A percentile compares a stretch with the other conserved stretches of the same genome.
Evolutionary conservation across 352 stramenopile species (phyloP).

Genomic region (Plasmopara muralis): DNA sequence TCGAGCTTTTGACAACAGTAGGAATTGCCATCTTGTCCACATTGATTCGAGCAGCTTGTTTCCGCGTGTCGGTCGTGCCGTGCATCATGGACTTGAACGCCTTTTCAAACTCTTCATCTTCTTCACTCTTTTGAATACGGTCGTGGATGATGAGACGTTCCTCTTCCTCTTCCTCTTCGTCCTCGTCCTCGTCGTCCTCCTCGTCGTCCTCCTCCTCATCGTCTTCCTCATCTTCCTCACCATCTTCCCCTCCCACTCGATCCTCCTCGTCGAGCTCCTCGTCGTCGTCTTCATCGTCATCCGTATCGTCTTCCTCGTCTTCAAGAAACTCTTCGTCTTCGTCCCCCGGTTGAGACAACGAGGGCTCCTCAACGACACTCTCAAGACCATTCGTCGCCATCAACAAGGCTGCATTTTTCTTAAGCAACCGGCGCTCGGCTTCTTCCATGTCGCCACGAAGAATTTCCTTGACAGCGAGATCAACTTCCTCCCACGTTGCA

Average conservation of each 20-base stretch:
- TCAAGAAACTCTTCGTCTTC: slow-evolving; percentile 35
- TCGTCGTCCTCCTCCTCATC: slow-evolving; percentile 60
- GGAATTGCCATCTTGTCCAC: slow-evolving; percentile 87
- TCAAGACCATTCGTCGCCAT: slow-evolving; percentile 29
- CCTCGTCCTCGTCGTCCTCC: slow-evolving; percentile 58
- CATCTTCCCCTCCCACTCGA: slow-evolving; percentile 36
- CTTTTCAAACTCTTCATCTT: slow-evolving; percentile 86
- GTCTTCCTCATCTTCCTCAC: slow-evolving; percentile 76
- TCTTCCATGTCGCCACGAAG: slow-evolving; percentile 58
- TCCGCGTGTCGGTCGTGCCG: slow-evolving; percentile 48
- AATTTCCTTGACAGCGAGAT: slow-evolving; percentile 49
- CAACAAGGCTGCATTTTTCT: slow-evolving; percentile 46
- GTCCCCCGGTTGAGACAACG: slow-evolving; percentile 30
- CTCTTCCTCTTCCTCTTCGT: slow-evolving; percentile 81
- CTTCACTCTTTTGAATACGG: slow-evolving; percentile 61
- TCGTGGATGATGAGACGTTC: slow-evolving; percentile 88
- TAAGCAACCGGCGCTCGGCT: slow-evolving; percentile 51
- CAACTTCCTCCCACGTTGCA: slow-evolving; percentile 73
- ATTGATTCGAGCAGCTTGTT: slow-evolving; percentile 56
- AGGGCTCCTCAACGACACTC: slow-evolving; percentile 29
- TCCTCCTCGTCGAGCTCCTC: slow-evolving; percentile 53
- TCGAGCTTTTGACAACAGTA: slow-evolving; percentile 61
- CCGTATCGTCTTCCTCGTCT: slow-evolving; percentile 50
- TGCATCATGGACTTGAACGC: slow-evolving; percentile 86
- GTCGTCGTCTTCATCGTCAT: slow-evolving; percentile 53